Conservation (phyloP, 2,329 filamentous ascomycete species). For the Aspergillus sp. region DNA sequence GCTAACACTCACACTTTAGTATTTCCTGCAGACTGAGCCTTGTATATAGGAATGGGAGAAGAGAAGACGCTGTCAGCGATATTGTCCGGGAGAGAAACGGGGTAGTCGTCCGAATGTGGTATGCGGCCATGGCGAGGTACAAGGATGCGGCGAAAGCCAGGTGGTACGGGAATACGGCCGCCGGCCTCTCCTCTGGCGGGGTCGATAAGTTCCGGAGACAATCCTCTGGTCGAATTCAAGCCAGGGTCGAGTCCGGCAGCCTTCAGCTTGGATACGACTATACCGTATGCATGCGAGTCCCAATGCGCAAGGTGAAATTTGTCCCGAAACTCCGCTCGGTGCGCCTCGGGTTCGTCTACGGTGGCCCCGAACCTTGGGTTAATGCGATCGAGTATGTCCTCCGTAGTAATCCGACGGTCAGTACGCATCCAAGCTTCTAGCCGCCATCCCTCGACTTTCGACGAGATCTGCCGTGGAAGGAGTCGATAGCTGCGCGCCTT, state of each 20-base stretch:
- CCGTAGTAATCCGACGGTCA: slow-evolving; percentile 12
- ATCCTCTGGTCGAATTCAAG: slow-evolving; percentile 11
- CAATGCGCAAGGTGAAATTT: slow-evolving; percentile 8
- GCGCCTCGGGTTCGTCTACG: slow-evolving; percentile 4
- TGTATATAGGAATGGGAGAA: too few species aligned
- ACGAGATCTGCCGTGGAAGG: slow-evolving; percentile 12
- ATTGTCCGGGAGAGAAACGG: too few species aligned
- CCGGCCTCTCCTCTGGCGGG: slow-evolving; percentile 10
- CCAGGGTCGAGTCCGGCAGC: slow-evolving; percentile 4
- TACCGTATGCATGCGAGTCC: slow-evolving; percentile 6
- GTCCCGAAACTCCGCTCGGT: slow-evolving; percentile 8
- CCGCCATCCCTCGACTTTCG: slow-evolving; percentile 15
- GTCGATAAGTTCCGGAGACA: slow-evolving; percentile 13
- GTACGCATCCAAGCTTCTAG: slow-evolving; percentile 18
- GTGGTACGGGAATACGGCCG: slow-evolving; percentile 10
- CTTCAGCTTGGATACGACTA: slow-evolving; percentile 2
- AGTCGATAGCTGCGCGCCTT: slow-evolving; percentile 5
- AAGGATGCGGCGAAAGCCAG: neutral
- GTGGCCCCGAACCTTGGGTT: slow-evolving; percentile 5
- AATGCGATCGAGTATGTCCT: slow-evolving; percentile 17
- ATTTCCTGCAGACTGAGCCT: too few species aligned
- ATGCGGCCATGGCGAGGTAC: too few species aligned
- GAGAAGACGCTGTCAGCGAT: too few species aligned
- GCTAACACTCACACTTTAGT: too few species aligned
- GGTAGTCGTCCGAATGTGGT: too few species aligned